Conservation (phyloP, 352 stramenopile species). For the Phytophthora sansomeana region DNA sequence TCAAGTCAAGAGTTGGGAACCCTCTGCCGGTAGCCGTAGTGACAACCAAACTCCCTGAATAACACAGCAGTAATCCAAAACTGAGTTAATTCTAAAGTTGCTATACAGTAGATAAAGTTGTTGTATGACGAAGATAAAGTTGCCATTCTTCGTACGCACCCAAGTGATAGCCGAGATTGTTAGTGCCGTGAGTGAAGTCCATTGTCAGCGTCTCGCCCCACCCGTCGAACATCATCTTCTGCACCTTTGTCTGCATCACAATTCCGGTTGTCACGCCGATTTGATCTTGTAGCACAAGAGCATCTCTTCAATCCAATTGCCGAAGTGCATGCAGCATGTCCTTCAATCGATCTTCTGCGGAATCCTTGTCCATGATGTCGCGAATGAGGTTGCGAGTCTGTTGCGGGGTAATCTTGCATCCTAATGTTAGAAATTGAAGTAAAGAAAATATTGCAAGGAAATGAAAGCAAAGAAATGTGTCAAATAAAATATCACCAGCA, state of each 20-base stretch:
- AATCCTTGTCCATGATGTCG: slow-evolving; percentile 6
- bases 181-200: slow-evolving; percentile 35
- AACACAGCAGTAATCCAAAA: background rate
- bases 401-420: slow-evolving; percentile 16
- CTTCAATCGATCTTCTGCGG: slow-evolving; percentile 15
- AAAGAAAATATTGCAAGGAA: background rate
- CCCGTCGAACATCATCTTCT: slow-evolving; percentile 29
- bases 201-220: slow-evolving; percentile 31
- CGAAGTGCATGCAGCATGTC: slow-evolving; percentile 17
- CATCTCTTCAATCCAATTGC: slow-evolving; percentile 19
- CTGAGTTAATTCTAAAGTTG: background rate
- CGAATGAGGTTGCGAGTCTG: slow-evolving; percentile 22
- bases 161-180: slow-evolving; percentile 31
- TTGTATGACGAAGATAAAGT: no score
- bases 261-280: slow-evolving; percentile 18
- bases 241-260: slow-evolving; percentile 17
- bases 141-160: slow-evolving; percentile 18
- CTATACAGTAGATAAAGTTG: background rate
- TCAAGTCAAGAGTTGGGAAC: slow-evolving; percentile 31
- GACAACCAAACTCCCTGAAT: slow-evolving; percentile 22
- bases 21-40: slow-evolving; percentile 23
- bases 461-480: no score
- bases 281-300: slow-evolving; percentile 29
- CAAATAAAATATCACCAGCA: no score
- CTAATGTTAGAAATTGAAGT: slow-evolving; percentile 1